Base-by-base conservation (phyloP, 2,329 filamentous ascomycete genomes). In the Daldinia eschscholtzii region DNA sequence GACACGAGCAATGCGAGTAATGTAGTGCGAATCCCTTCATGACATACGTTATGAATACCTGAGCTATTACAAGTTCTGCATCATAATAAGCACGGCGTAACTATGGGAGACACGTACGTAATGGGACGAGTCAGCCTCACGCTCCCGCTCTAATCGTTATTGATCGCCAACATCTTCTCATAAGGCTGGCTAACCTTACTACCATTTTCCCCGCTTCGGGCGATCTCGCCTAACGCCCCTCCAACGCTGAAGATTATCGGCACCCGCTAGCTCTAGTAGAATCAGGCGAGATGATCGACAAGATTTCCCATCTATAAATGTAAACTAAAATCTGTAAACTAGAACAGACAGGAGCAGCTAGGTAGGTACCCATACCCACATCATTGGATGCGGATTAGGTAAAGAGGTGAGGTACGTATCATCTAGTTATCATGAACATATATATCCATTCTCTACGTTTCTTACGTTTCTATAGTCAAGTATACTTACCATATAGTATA, bases 101-200 rank as follows among this genome's bases (percentile, higher is more conserved):
- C 46, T 57, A 58, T 58, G 44, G 9, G 42, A 52, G 23, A n/a
- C 52, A 53, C 64, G 15, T 53, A 53, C 59, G 59, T 57, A 65
- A 65, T 55, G 56, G 61, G 39, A 64, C 65, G 41, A 68, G 65
- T 64, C 65, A 70, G 68, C 68, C 68, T 70, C 46, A 70, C 44
- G 55, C 23, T 60, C 50, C 50, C 39, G 35, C 37, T 68, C 62
- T 64, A 55, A 65, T 70, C 59, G 50, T 55, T 5, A 52, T 50
- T 41, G 35, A n/a, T 58, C 57, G 33, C 37, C 15, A 20, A 46
- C 30, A n/a, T 58, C 41, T 39, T 18, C n/a, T 33, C 61, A 18
- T 56, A 65, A 55, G 52, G 52, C 52, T 55, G 52, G 52, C 52
- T 53, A 35, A 30, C 6, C 52, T 30, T 9, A 2, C 52, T 30